These are phyloP conservation scores for Aureobasidium zeae DNA, from an alignment of 2,329 filamentous ascomycete genomes.

Conservation along the genomic window DNA sequence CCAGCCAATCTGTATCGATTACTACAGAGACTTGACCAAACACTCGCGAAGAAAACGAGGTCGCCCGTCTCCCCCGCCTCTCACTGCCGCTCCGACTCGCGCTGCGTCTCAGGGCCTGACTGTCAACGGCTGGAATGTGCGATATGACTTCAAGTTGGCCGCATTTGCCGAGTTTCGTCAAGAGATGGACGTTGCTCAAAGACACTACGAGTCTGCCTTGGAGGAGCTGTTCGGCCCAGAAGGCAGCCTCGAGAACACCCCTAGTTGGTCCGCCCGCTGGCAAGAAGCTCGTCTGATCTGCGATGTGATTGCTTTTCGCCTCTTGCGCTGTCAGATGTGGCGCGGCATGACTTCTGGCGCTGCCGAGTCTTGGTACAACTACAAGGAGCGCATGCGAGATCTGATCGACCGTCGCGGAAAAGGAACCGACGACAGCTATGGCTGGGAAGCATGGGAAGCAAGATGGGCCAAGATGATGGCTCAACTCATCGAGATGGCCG, in stretches of 20 bases:
- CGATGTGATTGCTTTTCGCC: conserved; percentile 70
- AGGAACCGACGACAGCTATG: conserved; percentile 71
- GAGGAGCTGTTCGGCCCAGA: conserved; percentile 73
- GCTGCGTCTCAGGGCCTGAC: conserved; percentile 83
- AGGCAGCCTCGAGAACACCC: conserved; percentile 71
- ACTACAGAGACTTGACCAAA: conserved; percentile 89
- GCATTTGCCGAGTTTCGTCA: conserved; percentile 87
- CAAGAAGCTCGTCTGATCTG: conserved; percentile 85
- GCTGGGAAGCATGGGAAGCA: conserved; percentile 89
- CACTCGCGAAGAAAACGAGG: conserved; percentile 82
- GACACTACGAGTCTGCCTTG: conserved; percentile 81
- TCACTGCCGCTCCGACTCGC: conserved; percentile 70
- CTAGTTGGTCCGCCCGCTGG: conserved; percentile 83
- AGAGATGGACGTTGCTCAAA: conserved; percentile 78
- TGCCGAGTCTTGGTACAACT: conserved; percentile 68
- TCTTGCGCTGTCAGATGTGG: conserved; percentile 75
- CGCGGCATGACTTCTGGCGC: conserved; percentile 68
- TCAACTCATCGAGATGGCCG: conserved; percentile 46
- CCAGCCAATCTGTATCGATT: conserved; percentile 70
- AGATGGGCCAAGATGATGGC: conserved; percentile 57
- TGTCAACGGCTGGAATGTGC: conserved; percentile 78
- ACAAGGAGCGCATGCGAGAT: conserved; percentile 63
- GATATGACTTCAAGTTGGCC: conserved; percentile 89
- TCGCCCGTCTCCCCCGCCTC: conserved; percentile 67
- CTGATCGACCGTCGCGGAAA: conserved; percentile 75